A percentile compares a stretch with the other conserved stretches of the same genome.
Evolutionary conservation across 2,329 filamentous ascomycete genomes (phyloP).

Genomic region (Fusarium setosum): DNA sequence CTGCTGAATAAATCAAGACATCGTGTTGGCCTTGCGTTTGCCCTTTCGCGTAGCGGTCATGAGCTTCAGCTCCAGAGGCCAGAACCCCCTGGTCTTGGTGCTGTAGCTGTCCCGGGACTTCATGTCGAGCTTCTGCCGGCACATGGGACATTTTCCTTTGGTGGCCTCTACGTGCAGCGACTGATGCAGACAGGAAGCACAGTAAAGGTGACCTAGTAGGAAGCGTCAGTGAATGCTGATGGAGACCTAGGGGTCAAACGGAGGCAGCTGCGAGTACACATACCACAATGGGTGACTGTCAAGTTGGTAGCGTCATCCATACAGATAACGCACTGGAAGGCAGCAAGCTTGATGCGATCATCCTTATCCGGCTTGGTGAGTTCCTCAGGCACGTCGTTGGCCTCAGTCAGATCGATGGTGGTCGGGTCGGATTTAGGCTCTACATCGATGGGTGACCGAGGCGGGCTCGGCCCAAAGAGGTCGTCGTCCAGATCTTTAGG

Average conservation of each 20-base stretch:
- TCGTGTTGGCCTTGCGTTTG: conserved; percentile 50
- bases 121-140: conserved; percentile 67
- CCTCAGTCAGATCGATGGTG: conserved; percentile 52
- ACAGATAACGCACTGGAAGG: conserved; percentile 75
- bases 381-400: conserved; percentile 56
- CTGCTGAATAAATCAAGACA: conserved; percentile 37
- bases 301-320: conserved; percentile 70
- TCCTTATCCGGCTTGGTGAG: conserved; percentile 59
- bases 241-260: not conserved
- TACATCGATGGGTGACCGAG: conserved; percentile 16
- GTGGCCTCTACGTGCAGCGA: conserved; percentile 67
- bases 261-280: conserved; percentile 41
- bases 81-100: conserved; percentile 63
- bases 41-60: conserved; percentile 67
- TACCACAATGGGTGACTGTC: conserved; percentile 76
- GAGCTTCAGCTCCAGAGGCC: conserved; percentile 71
- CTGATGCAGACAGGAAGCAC: conserved; percentile 70
- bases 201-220: conserved; percentile 70
- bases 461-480: conserved; percentile 41
- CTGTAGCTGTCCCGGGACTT: conserved; percentile 55
- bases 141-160: conserved; percentile 73
- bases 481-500: conserved; percentile 39
- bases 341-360: conserved; percentile 62
- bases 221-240: conserved; percentile 25
- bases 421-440: conserved; percentile 39